Evolutionary conservation across 2,329 filamentous ascomycete genomes (phyloP), one percentile per base, ranked within the genome.

Genomic region (Calonectria fujianensis): DNA sequence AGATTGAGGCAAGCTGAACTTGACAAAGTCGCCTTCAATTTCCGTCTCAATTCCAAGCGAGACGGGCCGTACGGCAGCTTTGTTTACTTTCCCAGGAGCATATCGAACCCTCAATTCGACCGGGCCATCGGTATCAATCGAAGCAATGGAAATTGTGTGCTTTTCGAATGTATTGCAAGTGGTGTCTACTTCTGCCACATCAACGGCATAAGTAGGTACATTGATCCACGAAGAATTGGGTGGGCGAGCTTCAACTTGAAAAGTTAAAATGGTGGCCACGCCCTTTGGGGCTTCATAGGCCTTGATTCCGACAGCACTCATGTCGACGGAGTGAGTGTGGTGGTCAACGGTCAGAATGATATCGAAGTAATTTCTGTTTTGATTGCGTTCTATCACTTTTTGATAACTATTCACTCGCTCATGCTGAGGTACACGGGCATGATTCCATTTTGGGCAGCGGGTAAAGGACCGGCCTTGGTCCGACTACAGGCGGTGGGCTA

Each of bases 161-260:
- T 72, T 71, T 24, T 54, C 27, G 35, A 74, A 74, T n/a, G 52
- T 48, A 29, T 74, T 74, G 31, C 68, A 59, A 0, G 45, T 67
- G 16, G n/a, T 65, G 20, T 74, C 64, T 27, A 59, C 68, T 1
- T 65, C 50, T 13, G 73, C 73, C n/a, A 74, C 73, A 35, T 74
- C 68, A 10, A 69, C 64, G 1, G 64, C 63, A 24, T 50, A 71
- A 24, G 63, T 20, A 10, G 73, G 50, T 9, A 74, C 7, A 18
- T 3, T 9, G 3, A 16, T 24, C 72, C 72, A 74, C 48, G 48
- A 1, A 50, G 41, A 13, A 11, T 32, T 32, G 13, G 18, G 24
- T 14, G 70, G 24, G 27, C 70, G 54, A 64, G 32, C 70, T 48
- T 73, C 41, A 9, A 69, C 48, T 3, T n/a, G 31, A 27, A 73